Evolutionary conservation across 495 filamentous ascomycete species (phyloP).

Genomic region (Mycothermus thermophilus): DNA sequence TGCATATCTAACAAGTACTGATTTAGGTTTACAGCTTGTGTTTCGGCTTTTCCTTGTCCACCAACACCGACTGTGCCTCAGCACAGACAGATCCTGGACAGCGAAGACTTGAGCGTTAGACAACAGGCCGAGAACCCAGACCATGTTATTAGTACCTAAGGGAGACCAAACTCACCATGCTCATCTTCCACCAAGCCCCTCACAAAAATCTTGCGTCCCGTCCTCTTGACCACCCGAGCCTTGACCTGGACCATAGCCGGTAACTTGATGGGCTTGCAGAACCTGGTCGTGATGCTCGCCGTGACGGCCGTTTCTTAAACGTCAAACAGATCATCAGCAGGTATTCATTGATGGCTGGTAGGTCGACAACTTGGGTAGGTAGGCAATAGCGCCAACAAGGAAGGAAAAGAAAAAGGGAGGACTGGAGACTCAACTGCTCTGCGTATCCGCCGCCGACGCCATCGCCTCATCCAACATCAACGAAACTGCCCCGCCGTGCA

Average conservation of each 20-base stretch:
- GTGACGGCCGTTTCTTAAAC: conserved; percentile 8
- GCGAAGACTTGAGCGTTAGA: too few species aligned
- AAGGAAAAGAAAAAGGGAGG: too few species aligned
- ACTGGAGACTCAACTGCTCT: conserved; percentile 5
- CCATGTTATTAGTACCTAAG: too few species aligned
- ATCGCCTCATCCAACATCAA: conserved; percentile 16
- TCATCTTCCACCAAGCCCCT: conserved; percentile 14
- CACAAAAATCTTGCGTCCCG: conserved; percentile 11
- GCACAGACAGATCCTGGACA: too few species aligned
- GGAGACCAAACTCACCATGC: conserved; percentile 11
- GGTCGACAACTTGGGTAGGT: too few species aligned
- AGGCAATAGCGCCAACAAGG: too few species aligned
- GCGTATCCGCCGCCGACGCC: conserved; percentile 12
- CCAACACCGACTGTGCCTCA: too few species aligned
- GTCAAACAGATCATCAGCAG: neutral
- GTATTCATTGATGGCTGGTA: too few species aligned
- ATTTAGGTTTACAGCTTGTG: too few species aligned
- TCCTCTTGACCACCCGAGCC: conserved; percentile 10
- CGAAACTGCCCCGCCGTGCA: conserved; percentile 13
- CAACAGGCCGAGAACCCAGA: too few species aligned
- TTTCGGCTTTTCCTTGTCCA: too few species aligned
- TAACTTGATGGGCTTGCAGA: conserved; percentile 7
- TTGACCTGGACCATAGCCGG: conserved; percentile 11
- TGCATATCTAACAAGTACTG: too few species aligned
- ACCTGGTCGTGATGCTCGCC: conserved; percentile 10